Evolutionary conservation across 768 basidiomycete species (phyloP), one percentile per base, ranked within the genome.

Genomic region (Tubosaeta sp.): DNA sequence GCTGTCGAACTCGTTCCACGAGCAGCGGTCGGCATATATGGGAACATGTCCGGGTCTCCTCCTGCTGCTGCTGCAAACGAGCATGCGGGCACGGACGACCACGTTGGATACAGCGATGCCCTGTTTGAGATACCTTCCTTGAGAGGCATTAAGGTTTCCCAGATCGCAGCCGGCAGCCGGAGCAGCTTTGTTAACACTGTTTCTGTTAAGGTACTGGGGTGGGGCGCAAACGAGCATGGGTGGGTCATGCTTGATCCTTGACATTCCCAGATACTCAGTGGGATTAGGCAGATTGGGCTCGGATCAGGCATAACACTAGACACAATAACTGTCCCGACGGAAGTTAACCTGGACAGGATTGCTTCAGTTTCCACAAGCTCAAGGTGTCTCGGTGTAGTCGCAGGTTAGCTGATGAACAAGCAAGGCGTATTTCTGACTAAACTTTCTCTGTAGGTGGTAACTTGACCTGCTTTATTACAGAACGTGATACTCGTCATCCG

Each of bases 201-300:
- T 6, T 69, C 74, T 3, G 94, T 92, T 2, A 75, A 83, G 49
- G 88, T 95, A 10, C 77, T 97, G 17, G 91, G 84, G 0, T 95
- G 89, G 83, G 94, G 94, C 42, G 90, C 90, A 1, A 95, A 97
- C 65, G 85, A 89, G 57, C 86, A 78, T 59, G 92, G 92, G 87
- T 87, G 58, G 47, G 78, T 51, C 13, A 35, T 14, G 6, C 27
- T 29, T 17, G 10, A 25, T 33, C 9, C 16, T 26, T 38, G 1
- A 5, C 19, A 32, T 35, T 37, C 33, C n/a, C 16, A 5, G 43
- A 45, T 19, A 51, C 53, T 52, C 17, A 61, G 16, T 31, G 38
- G 25, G 9, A 37, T 53, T 59, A 89, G 91, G 26, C 93, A 97
- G 71, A 77, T 95, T 43, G 93, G 91, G 38, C 71, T 92, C 25